These are phyloP conservation scores for Trichoderma breve DNA, from an alignment of 2,329 filamentous ascomycete species.

Conservation along the genomic window DNA sequence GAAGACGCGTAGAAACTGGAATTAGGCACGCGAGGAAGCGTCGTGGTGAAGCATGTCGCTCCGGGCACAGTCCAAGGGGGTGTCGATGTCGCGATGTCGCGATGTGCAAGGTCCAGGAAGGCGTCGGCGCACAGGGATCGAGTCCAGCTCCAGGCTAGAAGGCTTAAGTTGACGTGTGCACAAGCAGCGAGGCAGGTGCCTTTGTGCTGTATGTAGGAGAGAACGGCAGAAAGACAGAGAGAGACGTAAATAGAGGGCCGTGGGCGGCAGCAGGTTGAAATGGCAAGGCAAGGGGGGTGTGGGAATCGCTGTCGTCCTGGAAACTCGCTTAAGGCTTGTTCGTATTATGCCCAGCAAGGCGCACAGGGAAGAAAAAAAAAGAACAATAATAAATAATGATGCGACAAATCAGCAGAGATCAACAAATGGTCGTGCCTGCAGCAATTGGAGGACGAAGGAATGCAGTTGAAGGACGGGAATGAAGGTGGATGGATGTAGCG, in stretches of 20 bases:
- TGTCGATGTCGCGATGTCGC: conserved; percentile 11
- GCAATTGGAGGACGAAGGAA: background rate
- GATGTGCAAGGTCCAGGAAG: conserved; percentile 1
- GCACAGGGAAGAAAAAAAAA: background rate
- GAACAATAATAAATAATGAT: background rate
- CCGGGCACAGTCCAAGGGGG: conserved; percentile 7
- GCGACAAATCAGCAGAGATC: background rate
- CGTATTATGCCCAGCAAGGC: conserved; percentile 7
- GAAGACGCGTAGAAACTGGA: background rate
- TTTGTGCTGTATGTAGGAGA: background rate
- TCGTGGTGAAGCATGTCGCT: conserved; percentile 9
- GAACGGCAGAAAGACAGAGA: background rate
- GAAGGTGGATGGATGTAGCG: background rate
- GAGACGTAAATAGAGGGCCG: background rate
- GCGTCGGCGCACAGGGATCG: background rate
- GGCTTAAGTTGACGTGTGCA: background rate
- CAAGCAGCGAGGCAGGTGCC: background rate
- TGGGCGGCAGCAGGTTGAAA: conserved; percentile 1
- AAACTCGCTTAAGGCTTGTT: conserved; percentile 12
- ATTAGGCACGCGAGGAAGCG: background rate
- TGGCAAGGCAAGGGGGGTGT: conserved; percentile 8
- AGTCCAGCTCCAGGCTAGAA: conserved; percentile 11
- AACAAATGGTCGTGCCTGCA: background rate
- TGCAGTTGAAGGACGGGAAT: background rate
- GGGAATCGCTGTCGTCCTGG: conserved; percentile 11